phyloP scores from a whole-genome alignment of 176 grass and related monocot genomes.

The Aegilops umbellulata region DNA sequence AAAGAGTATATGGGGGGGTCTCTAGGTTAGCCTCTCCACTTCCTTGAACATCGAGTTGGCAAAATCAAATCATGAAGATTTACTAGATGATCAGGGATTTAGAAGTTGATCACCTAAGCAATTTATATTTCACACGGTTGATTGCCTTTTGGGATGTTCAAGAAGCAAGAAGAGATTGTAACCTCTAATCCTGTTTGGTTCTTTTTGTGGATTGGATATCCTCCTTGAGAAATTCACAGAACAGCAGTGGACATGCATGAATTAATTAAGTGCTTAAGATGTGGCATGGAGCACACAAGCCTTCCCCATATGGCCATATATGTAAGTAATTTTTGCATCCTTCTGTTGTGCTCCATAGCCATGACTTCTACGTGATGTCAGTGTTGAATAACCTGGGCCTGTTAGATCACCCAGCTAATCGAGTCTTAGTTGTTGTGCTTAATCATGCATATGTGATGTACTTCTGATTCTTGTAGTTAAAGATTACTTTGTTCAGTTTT shows the following conservation, averaged over 20 bases:
- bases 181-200: background rate
- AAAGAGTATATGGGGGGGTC: slow-evolving; percentile 45
- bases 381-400: background rate
- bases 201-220: background rate
- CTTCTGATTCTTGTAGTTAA: background rate
- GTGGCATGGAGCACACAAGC: background rate
- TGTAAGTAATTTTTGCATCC: background rate
- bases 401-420: background rate
- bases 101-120: background rate
- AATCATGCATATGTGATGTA: background rate
- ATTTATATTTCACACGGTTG: background rate
- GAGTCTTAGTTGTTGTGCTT: background rate
- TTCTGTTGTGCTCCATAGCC: background rate
- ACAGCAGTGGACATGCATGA: background rate
- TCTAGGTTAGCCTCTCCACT: background rate
- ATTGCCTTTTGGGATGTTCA: background rate
- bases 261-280: background rate
- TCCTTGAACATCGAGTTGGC: background rate
- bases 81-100: background rate
- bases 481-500: too few relatives aligned
- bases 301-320: too few relatives aligned
- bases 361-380: background rate
- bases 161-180: background rate
- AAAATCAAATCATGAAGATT: background rate
- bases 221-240: background rate